Conservation (phyloP, 2,329 filamentous ascomycete genomes). For the Chaetomiaceae sp. region DNA sequence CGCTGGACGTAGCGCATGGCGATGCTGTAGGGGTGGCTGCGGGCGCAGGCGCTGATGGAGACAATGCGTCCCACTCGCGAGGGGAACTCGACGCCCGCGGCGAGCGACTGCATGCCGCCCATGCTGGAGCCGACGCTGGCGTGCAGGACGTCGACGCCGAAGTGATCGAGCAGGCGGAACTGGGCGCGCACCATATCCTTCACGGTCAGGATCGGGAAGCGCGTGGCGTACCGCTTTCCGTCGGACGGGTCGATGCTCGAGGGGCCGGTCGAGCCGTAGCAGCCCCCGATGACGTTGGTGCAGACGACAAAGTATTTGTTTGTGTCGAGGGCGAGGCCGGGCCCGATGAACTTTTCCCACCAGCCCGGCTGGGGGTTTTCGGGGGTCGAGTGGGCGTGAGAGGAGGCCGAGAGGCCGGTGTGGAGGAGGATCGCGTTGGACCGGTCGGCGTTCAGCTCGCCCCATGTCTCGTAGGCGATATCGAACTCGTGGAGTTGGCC, state of each 20-base stretch:
- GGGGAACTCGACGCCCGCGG: conserved; percentile 78
- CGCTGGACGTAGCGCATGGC: conserved; percentile 97
- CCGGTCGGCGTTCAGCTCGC: conserved; percentile 68
- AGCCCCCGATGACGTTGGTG: conserved; percentile 93
- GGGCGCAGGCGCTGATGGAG: conserved; percentile 87
- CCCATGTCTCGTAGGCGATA: conserved; percentile 93
- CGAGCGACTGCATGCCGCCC: conserved; percentile 97
- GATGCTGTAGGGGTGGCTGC: conserved; percentile 95
- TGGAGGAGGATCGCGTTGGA: conserved; percentile 89
- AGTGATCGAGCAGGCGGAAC: conserved; percentile 75
- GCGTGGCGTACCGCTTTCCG: conserved; percentile 82
- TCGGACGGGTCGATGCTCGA: conserved; percentile 83
- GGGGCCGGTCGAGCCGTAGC: conserved; percentile 92
- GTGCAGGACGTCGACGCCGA: conserved; percentile 74
- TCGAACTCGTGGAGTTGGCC: conserved; percentile 85
- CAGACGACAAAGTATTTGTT: conserved; percentile 90
- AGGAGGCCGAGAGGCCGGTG: conserved; percentile 93
- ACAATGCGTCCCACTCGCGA: conserved; percentile 76
- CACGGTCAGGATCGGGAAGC: conserved; percentile 92
- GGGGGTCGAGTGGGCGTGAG: conserved; percentile 89
- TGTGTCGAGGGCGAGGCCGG: conserved; percentile 79
- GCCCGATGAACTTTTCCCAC: conserved; percentile 99
- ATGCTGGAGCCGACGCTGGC: conserved; percentile 95
- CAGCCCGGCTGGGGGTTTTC: conserved; percentile 84
- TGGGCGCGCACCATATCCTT: conserved; percentile 97